Evolutionary conservation across 805 yeast species (phyloP), one percentile per base, ranked within the genome.

Genomic region (Yamadazyma insecticola): DNA sequence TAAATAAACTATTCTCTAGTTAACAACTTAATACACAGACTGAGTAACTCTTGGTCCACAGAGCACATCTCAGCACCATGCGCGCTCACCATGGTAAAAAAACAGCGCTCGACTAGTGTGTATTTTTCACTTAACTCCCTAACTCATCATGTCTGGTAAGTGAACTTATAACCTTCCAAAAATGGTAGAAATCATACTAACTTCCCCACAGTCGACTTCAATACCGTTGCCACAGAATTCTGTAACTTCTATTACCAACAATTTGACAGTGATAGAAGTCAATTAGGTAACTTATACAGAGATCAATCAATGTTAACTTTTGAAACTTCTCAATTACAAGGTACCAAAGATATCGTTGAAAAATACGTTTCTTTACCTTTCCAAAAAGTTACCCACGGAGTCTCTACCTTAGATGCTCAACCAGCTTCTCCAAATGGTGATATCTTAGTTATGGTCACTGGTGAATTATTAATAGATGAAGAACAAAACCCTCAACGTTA

Each of bases 251-350:
- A 92, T 77, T 92, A 90, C 76, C 83, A 85, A 60, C 95, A 86
- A 63, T 90, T 90, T 54, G 97, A 89, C 65, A 61, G 80, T 50
- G 96, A 90, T 66, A 85, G 97, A 72, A 61, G 87, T 37, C 92
- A 84, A 60, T 77, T 90, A 57, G 95, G 95, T 47, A 82, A 85
- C 69, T 76, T 90, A 52, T 90, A 90, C 79, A 84, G 99, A 59
- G 96, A 87, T 40, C 89, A 85, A 58, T 88, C 97, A 17, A 92
- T 92, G 99, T 72, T 92, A 64, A 92, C 98, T 28, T 92, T 92
- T 51, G 98, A 92, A 68, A 80, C 89, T 33, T 71, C 88, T 37
- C 97, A 90, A 71, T 72, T 84, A 45, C 98, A 90, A 70, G 98
- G 99, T 47, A 85, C 95, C 36, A 80, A 81, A 67, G 81, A 71